Evolutionary conservation across 306 rosid genomes (phyloP).

Genomic region (Rosa persica): DNA sequence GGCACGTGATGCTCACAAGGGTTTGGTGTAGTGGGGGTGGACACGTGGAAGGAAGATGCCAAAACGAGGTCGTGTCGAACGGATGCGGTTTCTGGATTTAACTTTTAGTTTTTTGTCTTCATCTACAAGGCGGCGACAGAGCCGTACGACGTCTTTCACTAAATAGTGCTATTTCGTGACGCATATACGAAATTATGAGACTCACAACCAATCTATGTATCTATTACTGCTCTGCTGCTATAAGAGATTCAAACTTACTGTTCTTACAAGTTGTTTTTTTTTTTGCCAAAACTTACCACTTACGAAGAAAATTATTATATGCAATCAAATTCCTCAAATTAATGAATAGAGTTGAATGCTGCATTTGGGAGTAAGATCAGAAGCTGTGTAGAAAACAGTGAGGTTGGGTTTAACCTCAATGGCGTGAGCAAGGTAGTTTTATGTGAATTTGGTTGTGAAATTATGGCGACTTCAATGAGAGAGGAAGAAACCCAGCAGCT

Average conservation of each 20-base stretch:
- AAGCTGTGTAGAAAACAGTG: slow-evolving; percentile 38
- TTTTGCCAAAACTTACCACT: no score
- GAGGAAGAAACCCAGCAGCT: slow-evolving; percentile 57
- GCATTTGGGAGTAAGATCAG: slow-evolving; percentile 38
- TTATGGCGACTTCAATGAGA: neutral
- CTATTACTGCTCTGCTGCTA: no score
- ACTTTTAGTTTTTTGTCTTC: neutral
- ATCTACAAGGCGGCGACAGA: no score
- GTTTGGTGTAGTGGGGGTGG: neutral
- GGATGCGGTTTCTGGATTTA: neutral
- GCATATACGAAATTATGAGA: no score
- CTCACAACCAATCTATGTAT: no score
- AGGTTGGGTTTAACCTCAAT: slow-evolving; percentile 54
- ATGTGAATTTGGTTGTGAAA: neutral
- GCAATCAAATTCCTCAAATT: no score
- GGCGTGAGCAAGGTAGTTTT: slow-evolving; percentile 31
- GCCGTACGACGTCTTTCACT: no score
- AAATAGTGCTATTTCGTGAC: no score
- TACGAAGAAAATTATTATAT: no score
- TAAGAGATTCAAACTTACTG: no score
- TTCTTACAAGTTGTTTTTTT: no score
- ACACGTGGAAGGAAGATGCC: slow-evolving; percentile 19
- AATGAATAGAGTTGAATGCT: slow-evolving; percentile 43
- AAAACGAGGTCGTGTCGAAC: neutral
- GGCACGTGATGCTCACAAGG: slow-evolving; percentile 41